Conservation (phyloP, 1,139 yeast species). For the Candida labiduridarum region DNA sequence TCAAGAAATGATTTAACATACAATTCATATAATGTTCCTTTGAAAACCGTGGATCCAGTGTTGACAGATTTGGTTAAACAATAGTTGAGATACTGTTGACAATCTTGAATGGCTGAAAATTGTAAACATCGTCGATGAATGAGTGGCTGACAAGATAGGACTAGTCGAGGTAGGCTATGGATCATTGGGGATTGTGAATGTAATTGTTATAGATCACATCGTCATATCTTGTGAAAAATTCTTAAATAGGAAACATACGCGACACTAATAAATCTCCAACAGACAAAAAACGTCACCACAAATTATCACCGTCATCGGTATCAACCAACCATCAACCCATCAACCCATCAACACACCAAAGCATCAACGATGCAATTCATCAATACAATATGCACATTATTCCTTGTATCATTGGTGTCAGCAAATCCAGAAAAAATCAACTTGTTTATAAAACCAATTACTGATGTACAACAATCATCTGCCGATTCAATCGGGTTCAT, state of each 20-base stretch:
- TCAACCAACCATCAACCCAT: not conserved
- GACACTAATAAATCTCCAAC: not conserved
- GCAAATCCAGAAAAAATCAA: slow-evolving; percentile 12
- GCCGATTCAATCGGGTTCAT: slow-evolving; percentile 19
- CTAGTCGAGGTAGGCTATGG: not conserved
- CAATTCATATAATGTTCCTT: slow-evolving; percentile 73
- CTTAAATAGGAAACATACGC: not conserved
- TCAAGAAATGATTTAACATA: slow-evolving; percentile 51
- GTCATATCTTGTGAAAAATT: not conserved
- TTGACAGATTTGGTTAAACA: slow-evolving; percentile 27
- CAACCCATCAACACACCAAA: not conserved
- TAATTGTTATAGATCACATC: not conserved
- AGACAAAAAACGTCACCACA: not conserved
- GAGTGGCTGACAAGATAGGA: not conserved
- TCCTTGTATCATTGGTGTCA: slow-evolving; percentile 9
- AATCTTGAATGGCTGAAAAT: slow-evolving; percentile 20
- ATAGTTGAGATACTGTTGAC: slow-evolving; percentile 31
- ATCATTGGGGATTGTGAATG: not conserved
- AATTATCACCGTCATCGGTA: not conserved
- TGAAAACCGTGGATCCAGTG: slow-evolving; percentile 50
- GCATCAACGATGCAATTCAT: not conserved
- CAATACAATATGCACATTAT: not conserved
- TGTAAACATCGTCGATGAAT: not conserved
- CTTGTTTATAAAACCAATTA: slow-evolving; percentile 16
- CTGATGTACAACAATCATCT: slow-evolving; percentile 10